A percentile compares a stretch with the other conserved stretches of the same genome.
phyloP scores from a whole-genome alignment of 441 rosid species.

The Melastoma candidum region DNA sequence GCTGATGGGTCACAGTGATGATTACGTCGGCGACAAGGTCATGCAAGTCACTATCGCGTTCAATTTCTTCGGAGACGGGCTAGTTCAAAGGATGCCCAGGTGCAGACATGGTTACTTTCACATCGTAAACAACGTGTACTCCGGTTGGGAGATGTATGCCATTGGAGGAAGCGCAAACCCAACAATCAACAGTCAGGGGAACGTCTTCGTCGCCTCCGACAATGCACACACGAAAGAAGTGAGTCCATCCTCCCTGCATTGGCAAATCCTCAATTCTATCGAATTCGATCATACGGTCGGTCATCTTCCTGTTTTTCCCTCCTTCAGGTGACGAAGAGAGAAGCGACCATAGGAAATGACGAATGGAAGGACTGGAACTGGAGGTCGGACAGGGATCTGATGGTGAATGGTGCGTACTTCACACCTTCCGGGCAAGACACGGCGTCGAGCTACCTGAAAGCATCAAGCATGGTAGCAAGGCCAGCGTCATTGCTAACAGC shows the following conservation, averaged over 20 bases:
- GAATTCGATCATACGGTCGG: background rate
- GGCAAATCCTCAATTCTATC: background rate
- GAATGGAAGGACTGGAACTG: slow-evolving; percentile 47
- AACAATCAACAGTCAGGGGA: slow-evolving; percentile 51
- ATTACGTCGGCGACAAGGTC: slow-evolving; percentile 31
- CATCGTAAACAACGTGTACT: slow-evolving; percentile 40
- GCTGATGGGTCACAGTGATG: slow-evolving; percentile 58
- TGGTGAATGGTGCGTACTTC: slow-evolving; percentile 46
- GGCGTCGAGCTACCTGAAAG: slow-evolving; percentile 31
- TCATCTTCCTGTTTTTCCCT: slow-evolving; percentile 1
- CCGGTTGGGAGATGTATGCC: slow-evolving; percentile 46
- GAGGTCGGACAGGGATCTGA: slow-evolving; percentile 46
- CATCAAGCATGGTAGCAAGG: slow-evolving; percentile 27
- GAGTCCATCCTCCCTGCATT: slow-evolving; percentile 9
- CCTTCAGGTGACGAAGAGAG: slow-evolving; percentile 44
- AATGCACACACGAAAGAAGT: slow-evolving; percentile 34
- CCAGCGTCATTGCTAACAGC: too few relatives aligned
- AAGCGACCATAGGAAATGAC: slow-evolving; percentile 16
- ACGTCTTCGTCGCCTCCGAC: slow-evolving; percentile 37
- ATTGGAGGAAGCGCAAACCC: slow-evolving; percentile 61
- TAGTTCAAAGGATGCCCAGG: slow-evolving; percentile 56
- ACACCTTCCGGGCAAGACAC: slow-evolving; percentile 36
- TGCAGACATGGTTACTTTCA: slow-evolving; percentile 57
- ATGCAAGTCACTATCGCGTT: slow-evolving; percentile 58
- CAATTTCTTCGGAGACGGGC: slow-evolving; percentile 49